Conservation (phyloP, 352 stramenopile genomes). For the Halophytophthora batemanensis region DNA sequence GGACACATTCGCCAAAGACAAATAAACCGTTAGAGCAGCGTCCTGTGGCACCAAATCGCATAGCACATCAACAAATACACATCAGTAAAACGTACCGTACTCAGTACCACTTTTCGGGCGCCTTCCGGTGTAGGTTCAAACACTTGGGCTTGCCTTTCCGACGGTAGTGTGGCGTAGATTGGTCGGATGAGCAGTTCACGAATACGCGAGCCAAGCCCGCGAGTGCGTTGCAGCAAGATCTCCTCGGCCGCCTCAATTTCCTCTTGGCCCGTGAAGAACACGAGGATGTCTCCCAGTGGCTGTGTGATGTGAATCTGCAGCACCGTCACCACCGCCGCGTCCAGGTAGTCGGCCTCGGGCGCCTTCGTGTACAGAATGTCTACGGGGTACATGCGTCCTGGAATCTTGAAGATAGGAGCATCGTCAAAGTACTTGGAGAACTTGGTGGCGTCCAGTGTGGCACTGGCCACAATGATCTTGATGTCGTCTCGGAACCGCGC, state of each 20-base stretch:
- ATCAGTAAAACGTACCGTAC: conserved; percentile 57
- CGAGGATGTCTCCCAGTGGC: conserved; percentile 88
- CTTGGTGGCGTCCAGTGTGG: conserved; percentile 93
- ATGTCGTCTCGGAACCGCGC: conserved; percentile 81
- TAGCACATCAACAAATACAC: too few species aligned
- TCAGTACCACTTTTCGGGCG: conserved; percentile 92
- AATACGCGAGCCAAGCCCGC: conserved; percentile 59
- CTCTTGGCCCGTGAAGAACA: conserved; percentile 95
- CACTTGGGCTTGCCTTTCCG: conserved; percentile 93
- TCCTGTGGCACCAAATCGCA: too few species aligned
- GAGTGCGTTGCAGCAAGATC: conserved; percentile 80
- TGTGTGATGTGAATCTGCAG: conserved; percentile 88
- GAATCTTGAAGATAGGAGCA: conserved; percentile 82
- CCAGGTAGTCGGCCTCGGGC: conserved; percentile 87
- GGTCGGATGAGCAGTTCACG: conserved; percentile 90
- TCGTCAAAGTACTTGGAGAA: conserved; percentile 95
- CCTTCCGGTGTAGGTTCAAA: conserved; percentile 83
- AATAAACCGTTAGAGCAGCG: too few species aligned
- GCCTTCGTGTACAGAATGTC: conserved; percentile 90
- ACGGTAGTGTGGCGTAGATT: conserved; percentile 95
- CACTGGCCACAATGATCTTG: conserved; percentile 98
- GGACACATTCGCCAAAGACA: too few species aligned
- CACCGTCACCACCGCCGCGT: conserved; percentile 83
- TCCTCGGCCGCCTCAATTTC: conserved; percentile 94
- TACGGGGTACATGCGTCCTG: conserved; percentile 86